phyloP scores from a whole-genome alignment of 805 yeast genomes.

The Debaryomyces prosopidis region DNA sequence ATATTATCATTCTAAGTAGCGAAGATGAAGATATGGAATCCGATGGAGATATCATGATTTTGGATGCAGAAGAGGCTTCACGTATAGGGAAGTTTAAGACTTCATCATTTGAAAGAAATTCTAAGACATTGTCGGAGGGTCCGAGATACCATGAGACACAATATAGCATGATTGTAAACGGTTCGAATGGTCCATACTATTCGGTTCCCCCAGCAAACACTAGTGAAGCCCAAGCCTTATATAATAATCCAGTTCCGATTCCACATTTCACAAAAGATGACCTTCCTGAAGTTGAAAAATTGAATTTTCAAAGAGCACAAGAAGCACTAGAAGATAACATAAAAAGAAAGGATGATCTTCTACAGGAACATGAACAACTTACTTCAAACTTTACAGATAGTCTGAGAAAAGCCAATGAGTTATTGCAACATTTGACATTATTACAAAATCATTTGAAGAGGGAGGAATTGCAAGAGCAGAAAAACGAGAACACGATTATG shows the following conservation, averaged over 20 bases:
- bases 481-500: not conserved
- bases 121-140: not conserved
- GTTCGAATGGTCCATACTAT: not conserved
- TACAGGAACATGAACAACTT: not conserved
- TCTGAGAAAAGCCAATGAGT: not conserved
- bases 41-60: constrained; percentile 28
- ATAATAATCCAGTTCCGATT: constrained; percentile 31
- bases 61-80: constrained; percentile 32
- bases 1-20: not conserved
- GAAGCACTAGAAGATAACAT: not conserved
- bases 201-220: not conserved
- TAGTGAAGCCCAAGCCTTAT: constrained; percentile 3
- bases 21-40: not conserved
- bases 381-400: not conserved
- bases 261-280: constrained; percentile 15
- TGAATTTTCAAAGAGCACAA: not conserved
- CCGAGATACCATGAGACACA: not conserved
- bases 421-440: not conserved
- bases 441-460: not conserved
- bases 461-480: not conserved
- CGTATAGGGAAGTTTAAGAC: constrained; percentile 23
- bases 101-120: constrained; percentile 18
- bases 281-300: not conserved
- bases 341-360: not conserved
- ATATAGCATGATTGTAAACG: too few species aligned